Evolutionary conservation across 371 early-diverging fungal genomes (phyloP), one percentile per base, ranked within the genome.

Genomic region (Lichtheimia ramosa): DNA sequence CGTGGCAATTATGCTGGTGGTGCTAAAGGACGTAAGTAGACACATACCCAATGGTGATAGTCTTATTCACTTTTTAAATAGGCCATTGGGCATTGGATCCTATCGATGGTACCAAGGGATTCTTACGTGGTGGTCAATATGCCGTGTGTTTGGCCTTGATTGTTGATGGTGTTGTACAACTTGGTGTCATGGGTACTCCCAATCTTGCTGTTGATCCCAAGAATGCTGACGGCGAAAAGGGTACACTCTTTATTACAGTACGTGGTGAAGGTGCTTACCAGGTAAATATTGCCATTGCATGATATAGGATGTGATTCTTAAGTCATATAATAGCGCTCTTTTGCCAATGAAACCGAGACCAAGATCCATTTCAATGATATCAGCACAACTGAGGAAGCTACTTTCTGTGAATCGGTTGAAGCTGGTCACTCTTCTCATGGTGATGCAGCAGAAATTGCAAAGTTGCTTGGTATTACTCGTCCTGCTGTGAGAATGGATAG

Each of bases 401-500:
- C 77, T 39, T 93, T 97, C 64, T 96, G 96, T 76, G 97, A 97
- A 75, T 95, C 96, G n/a, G 94, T 95, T 48, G 97, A 96, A 75
- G 78, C 94, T n/a, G 92, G 84, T 7, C 99, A 98, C 68, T 90
- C 95, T 6, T 85, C 86, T 56, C 96, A 96, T 63, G 71, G 77
- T 25, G 90, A 92, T 57, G 80, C 91, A 16, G 87, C 84, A n/a
- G 74, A 82, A 51, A 94, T 97, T 66, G 92, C 91, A 5, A 64
- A 80, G 40, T 48, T 80, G 8, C 75, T 97, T 15, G 87, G 85
- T 16, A 94, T 96, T 48, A 87, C 87, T 2, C 84, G 82, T 51
- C 69, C 80, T 21, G 73, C 94, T 4, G 84, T 96, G 16, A 86
- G 95, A n/a, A 93, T 97, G 88, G 96, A 97, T 72, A 89, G 90